A percentile compares a stretch with the other conserved stretches of the same genome.
These are phyloP conservation scores for Bipolaris zeicola DNA, from an alignment of 2,329 filamentous ascomycete genomes.

Conservation along the genomic window DNA sequence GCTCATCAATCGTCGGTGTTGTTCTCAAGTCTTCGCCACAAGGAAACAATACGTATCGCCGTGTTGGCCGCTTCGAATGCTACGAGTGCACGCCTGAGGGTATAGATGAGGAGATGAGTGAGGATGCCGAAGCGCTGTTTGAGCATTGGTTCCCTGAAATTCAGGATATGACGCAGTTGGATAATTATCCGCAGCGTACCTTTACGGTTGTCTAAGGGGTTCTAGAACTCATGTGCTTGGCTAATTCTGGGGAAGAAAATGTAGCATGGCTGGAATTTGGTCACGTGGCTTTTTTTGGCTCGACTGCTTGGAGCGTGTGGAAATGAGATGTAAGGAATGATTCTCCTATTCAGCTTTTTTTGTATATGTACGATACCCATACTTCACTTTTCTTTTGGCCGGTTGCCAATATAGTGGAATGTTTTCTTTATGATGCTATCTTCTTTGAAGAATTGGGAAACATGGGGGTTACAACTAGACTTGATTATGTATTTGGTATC, in stretches of 20 bases:
- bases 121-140: constrained; percentile 45
- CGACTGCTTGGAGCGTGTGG: not conserved
- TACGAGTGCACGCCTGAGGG: constrained; percentile 41
- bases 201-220: constrained; percentile 36
- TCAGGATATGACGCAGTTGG: constrained; percentile 45
- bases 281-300: too few relatives aligned
- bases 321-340: not conserved
- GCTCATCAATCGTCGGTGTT: constrained; percentile 43
- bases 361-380: too few relatives aligned
- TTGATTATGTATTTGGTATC: not conserved
- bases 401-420: too few relatives aligned
- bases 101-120: constrained; percentile 38
- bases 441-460: not conserved
- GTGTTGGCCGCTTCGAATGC: constrained; percentile 46
- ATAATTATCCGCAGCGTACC: constrained; percentile 36
- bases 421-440: too few relatives aligned
- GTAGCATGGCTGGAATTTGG: not conserved
- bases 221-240: not conserved
- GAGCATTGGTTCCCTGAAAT: constrained; percentile 46
- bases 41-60: constrained; percentile 32
- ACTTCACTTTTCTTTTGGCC: too few relatives aligned
- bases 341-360: not conserved
- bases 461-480: not conserved
- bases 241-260: not conserved
- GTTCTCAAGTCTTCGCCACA: constrained; percentile 31